Conservation (phyloP, 2,329 filamentous ascomycete genomes). For the Cladobotryum protrusum region DNA sequence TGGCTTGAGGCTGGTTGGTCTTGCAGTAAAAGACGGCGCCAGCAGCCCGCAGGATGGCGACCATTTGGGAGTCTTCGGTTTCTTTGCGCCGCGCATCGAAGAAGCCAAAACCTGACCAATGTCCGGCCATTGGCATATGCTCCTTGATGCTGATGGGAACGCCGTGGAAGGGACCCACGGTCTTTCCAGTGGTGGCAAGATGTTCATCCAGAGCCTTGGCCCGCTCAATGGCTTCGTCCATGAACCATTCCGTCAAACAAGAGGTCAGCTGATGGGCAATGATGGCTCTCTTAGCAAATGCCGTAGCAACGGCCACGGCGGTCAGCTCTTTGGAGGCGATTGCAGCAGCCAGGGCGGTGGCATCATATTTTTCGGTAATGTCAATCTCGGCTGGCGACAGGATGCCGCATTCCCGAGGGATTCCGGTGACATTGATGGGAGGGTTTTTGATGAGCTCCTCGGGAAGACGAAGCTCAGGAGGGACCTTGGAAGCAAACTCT, state of each 20-base stretch:
- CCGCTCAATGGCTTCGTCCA: slow-evolving; percentile 40
- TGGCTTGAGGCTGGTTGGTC: slow-evolving; percentile 57
- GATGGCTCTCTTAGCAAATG: slow-evolving; percentile 47
- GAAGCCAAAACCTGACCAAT: slow-evolving; percentile 46
- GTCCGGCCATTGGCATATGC: slow-evolving; percentile 50
- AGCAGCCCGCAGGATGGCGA: slow-evolving; percentile 47
- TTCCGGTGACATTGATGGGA: slow-evolving; percentile 25
- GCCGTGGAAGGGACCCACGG: slow-evolving; percentile 54
- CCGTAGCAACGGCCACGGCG: slow-evolving; percentile 35
- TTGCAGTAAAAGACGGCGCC: slow-evolving; percentile 62
- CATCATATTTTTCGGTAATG: slow-evolving; percentile 43
- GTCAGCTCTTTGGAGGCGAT: slow-evolving; percentile 31
- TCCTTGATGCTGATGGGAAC: slow-evolving; percentile 48
- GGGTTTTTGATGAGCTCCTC: slow-evolving; percentile 20
- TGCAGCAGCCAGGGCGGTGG: slow-evolving; percentile 32
- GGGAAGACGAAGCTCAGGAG: slow-evolving; percentile 24
- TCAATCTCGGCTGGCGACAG: slow-evolving; percentile 38
- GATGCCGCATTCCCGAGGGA: slow-evolving; percentile 37
- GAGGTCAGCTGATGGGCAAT: slow-evolving; percentile 51
- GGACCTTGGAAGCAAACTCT: slow-evolving; percentile 27
- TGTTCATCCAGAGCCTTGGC: slow-evolving; percentile 36
- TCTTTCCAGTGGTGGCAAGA: slow-evolving; percentile 29
- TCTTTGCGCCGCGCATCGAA: slow-evolving; percentile 44
- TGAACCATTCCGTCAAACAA: slow-evolving; percentile 48
- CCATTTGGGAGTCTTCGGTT: slow-evolving; percentile 47